These are phyloP conservation scores for Graphium sp. DNA, from an alignment of 2,329 filamentous ascomycete species.

Conservation along the genomic window DNA sequence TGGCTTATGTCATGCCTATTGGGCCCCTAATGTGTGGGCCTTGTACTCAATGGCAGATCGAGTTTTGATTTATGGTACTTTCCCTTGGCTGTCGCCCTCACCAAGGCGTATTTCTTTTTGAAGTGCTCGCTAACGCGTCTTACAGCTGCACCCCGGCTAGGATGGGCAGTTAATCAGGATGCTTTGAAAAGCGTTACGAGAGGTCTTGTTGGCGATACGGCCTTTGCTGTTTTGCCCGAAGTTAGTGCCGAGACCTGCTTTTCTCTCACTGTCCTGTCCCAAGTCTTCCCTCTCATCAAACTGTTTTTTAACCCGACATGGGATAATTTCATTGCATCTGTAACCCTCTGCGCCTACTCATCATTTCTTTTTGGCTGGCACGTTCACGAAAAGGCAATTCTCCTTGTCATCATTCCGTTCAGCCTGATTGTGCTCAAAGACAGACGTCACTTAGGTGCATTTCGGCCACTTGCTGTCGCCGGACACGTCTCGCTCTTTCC, in stretches of 20 bases:
- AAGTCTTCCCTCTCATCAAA: slow-evolving; percentile 63
- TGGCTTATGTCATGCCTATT: slow-evolving; percentile 92
- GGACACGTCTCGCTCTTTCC: slow-evolving; percentile 94
- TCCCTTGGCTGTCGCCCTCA: neutral
- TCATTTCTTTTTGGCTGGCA: slow-evolving; percentile 98
- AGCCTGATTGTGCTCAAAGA: slow-evolving; percentile 82
- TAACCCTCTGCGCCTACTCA: slow-evolving; percentile 87
- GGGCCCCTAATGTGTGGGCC: slow-evolving; percentile 95
- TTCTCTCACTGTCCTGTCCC: slow-evolving; percentile 64
- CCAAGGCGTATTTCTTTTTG: slow-evolving; percentile 3
- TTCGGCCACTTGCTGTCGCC: slow-evolving; percentile 78
- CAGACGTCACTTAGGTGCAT: slow-evolving; percentile 77
- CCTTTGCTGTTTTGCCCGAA: slow-evolving; percentile 85
- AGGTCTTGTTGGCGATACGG: slow-evolving; percentile 81
- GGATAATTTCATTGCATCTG: slow-evolving; percentile 76
- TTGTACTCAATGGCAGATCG: slow-evolving; percentile 88
- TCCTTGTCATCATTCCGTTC: slow-evolving; percentile 90
- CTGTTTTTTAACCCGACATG: slow-evolving; percentile 68
- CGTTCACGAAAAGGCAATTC: slow-evolving; percentile 92
- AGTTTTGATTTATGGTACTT: slow-evolving; percentile 61
- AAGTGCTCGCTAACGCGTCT: slow-evolving; percentile 3
- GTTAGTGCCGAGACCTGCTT: slow-evolving; percentile 72
- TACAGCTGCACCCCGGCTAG: slow-evolving; percentile 64
- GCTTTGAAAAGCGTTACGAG: slow-evolving; percentile 82
- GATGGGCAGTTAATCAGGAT: slow-evolving; percentile 52